These are phyloP conservation scores for Arthrobotrys sphaeroides DNA, from an alignment of 2,329 filamentous ascomycete genomes.

Conservation along the genomic window DNA sequence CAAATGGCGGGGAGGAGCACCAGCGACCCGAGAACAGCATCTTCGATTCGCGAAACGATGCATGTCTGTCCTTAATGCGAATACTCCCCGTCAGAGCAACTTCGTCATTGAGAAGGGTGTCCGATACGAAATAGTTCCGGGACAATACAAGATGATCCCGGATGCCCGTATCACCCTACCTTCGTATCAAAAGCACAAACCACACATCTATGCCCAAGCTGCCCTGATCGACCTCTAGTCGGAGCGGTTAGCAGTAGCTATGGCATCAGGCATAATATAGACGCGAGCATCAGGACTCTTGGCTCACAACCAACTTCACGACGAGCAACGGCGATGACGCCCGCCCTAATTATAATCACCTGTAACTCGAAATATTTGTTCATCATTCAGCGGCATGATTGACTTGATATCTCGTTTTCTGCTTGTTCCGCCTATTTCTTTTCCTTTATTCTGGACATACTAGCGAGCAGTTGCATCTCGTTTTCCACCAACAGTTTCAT, in stretches of 20 bases:
- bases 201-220: constrained; percentile 46
- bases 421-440: background rate
- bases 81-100: constrained; percentile 57
- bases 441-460: background rate
- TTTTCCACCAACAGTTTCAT: constrained; percentile 9
- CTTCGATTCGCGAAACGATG: constrained; percentile 58
- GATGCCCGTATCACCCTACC: constrained; percentile 47
- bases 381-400: background rate
- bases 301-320: background rate
- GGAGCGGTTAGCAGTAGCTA: background rate
- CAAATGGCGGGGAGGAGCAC: constrained; percentile 57
- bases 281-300: too few species aligned
- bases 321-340: background rate
- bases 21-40: constrained; percentile 55
- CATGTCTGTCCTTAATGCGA: constrained; percentile 57
- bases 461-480: constrained; percentile 35
- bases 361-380: background rate
- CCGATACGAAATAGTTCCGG: constrained; percentile 56
- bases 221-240: constrained; percentile 48
- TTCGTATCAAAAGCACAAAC: constrained; percentile 44
- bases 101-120: constrained; percentile 58
- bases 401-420: background rate
- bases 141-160: constrained; percentile 55
- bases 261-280: background rate
- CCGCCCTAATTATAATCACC: background rate